Evolutionary conservation across 371 early-diverging fungal species (phyloP).

Genomic region (Vairimorpha apis): DNA sequence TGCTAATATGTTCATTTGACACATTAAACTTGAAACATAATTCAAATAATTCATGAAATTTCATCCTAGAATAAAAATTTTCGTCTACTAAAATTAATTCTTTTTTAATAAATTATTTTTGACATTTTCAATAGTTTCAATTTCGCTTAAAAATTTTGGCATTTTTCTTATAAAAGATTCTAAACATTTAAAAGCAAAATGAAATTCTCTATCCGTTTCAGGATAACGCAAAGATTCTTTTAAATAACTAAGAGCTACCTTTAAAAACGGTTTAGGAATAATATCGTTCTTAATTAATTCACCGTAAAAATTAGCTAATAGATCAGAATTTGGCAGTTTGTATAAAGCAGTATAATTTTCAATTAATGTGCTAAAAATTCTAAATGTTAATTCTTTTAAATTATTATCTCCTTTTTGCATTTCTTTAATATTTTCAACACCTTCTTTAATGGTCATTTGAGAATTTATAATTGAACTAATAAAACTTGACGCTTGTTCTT

Average conservation of each 20-base stretch:
- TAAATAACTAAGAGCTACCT: slow-evolving; percentile 27
- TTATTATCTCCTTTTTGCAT: slow-evolving; percentile 30
- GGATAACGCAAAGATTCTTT: slow-evolving; percentile 47
- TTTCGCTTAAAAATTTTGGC: slow-evolving; percentile 36
- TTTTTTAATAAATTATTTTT: slow-evolving; percentile 40
- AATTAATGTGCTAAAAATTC: slow-evolving; percentile 47
- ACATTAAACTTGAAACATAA: slow-evolving; percentile 3
- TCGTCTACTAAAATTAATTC: slow-evolving; percentile 51
- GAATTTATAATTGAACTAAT: slow-evolving; percentile 50
- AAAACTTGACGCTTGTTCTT: slow-evolving; percentile 47
- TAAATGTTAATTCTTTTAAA: slow-evolving; percentile 32
- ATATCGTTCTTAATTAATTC: slow-evolving; percentile 49
- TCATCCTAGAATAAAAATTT: slow-evolving; percentile 8
- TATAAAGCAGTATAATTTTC: slow-evolving; percentile 47
- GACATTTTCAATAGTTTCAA: slow-evolving; percentile 46
- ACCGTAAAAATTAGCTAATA: slow-evolving; percentile 49
- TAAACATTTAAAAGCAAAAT: slow-evolving; percentile 49
- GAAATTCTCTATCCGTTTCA: slow-evolving; percentile 48
- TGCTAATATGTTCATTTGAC: background rate
- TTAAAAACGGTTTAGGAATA: slow-evolving; percentile 41
- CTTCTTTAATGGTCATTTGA: slow-evolving; percentile 23
- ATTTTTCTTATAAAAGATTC: slow-evolving; percentile 31
- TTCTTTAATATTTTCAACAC: slow-evolving; percentile 21
- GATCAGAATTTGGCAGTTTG: slow-evolving; percentile 41
- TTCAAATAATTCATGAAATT: slow-evolving; percentile 13